Evolutionary conservation across 2,329 filamentous ascomycete genomes (phyloP), one percentile per base, ranked within the genome.

Genomic region (Fusarium mundagurra): DNA sequence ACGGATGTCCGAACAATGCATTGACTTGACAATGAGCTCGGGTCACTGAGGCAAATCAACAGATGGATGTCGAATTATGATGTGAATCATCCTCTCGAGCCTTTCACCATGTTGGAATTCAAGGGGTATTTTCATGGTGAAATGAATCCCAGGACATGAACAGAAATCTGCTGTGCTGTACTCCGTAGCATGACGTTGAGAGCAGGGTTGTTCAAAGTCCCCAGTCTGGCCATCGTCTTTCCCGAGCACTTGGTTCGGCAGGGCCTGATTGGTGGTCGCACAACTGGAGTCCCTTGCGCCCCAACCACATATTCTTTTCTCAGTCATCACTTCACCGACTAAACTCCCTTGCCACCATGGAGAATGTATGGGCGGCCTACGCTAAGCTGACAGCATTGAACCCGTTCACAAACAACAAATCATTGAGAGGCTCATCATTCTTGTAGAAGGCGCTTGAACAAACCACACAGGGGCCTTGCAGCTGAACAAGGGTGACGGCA

Each of bases 221-320:
- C 76, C 73, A 65, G 71, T 67, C 62, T 69, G 55, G 67, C 70
- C 68, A 72, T 57, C 51, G 61, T 68, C 63, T 64, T 70, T 74
- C 70, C 77, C 76, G 64, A 74, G 63, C 62, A 70, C 50, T 69
- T 58, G 78, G 78, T 77, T 76, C 69, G 55, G 57, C 51, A 31
- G 44, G 78, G 78, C 53, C 76, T 78, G 75, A 80, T 80, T 78
- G 78, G 77, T 67, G 78, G 75, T 66, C 77, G 74, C 67, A 34
- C 55, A 47, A 68, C 65, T 64, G 67, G 74, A 67, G 59, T 51
- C 60, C 62, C 41, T 65, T 41, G 61, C 62, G 57, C 64, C 69
- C 74, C 69, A 69, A 67, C 66, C 69, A 68, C 66, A 69, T 59
- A 61, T 48, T 38, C 63, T 71, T 71, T 29, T 66, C 59, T 45